Evolutionary conservation across 495 filamentous ascomycete species (phyloP), one percentile per base, ranked within the genome.

Genomic region (Immersiella caudata): DNA sequence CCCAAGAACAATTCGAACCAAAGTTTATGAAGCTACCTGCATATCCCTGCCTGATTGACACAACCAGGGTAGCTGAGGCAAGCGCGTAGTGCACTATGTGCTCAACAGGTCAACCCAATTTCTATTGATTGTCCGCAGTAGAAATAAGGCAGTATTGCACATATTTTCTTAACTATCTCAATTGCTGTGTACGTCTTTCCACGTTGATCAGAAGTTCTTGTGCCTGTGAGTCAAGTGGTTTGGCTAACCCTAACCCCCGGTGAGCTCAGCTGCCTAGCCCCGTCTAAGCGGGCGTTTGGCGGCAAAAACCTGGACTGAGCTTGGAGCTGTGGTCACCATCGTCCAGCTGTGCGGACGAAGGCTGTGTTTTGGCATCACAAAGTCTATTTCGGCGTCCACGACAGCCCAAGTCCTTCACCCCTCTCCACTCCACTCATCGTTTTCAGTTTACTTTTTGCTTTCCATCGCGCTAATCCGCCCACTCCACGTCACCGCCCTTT

Each of bases 401-500:
- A 20, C 51, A 18, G 6, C 51, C 6, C 6, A 21, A 12, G 6
- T 12, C 40, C 11, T 46, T 46, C 40, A 46, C 40, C 11, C 40
- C 40, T 46, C 60, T 29, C 33, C 40, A 62, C 51, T 49, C 40
- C 63, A 62, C 65, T 40, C 1, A 58, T 27, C 16, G 6, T 1
- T 33, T 60, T 51, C 21, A 25, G 22, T 29, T 21, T 52, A 24
- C 24, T 26, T 46, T 29, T 4, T 1, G 16, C n/a, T 25, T 22
- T 52, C 24, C 9, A 29, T 35, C 29, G 24, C 8, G 9, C 16
- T 36, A 33, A 27, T 24, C 9, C 40, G 24, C 21, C 9, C 29
- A 8, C 4, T 46, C 24, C 6, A 54, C 20, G 1, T 21, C 26
- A 64, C 29, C 52, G 11, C 18, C 20, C n/a, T 8, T 33, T 33